Evolutionary conservation across 805 yeast species (phyloP).

Genomic region (Starmerella etchellsii): DNA sequence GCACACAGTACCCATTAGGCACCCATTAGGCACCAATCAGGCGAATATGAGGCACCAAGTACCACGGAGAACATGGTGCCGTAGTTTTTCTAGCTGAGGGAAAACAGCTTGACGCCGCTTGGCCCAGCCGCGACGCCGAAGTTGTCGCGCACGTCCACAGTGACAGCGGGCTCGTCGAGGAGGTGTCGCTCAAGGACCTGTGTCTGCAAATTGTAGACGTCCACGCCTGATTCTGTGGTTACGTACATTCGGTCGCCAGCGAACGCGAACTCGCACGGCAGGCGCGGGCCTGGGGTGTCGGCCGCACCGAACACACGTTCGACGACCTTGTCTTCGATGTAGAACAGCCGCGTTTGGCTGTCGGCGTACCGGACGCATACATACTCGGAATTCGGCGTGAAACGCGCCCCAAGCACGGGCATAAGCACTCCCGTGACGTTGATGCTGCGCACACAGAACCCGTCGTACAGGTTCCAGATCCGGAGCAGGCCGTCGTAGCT

Average conservation of each 20-base stretch:
- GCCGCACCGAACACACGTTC: conserved; percentile 1
- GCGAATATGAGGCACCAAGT: too few species aligned
- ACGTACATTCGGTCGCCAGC: conserved; percentile 1
- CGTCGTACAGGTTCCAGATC: conserved; percentile 52
- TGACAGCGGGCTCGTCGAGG: background rate
- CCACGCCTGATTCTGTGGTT: conserved; percentile 8
- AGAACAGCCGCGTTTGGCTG: conserved; percentile 32
- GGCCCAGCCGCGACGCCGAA: conserved; percentile 4
- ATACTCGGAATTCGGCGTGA: conserved; percentile 71
- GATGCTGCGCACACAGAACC: conserved; percentile 48
- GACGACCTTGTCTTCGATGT: conserved; percentile 2
- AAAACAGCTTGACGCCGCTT: conserved; percentile 1
- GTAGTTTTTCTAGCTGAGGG: too few species aligned
- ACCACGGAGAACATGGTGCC: too few species aligned
- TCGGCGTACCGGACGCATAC: conserved; percentile 69
- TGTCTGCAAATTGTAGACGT: conserved; percentile 7
- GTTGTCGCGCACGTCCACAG: conserved; percentile 4
- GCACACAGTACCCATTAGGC: too few species aligned
- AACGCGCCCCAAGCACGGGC: conserved; percentile 61
- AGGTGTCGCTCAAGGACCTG: background rate
- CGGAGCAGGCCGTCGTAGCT: conserved; percentile 86
- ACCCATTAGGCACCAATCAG: too few species aligned
- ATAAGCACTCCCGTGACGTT: conserved; percentile 40
- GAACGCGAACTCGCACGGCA: background rate
- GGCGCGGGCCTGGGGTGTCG: background rate